Conservation (phyloP, 2,329 filamentous ascomycete genomes). For the Talaromyces sp. region DNA sequence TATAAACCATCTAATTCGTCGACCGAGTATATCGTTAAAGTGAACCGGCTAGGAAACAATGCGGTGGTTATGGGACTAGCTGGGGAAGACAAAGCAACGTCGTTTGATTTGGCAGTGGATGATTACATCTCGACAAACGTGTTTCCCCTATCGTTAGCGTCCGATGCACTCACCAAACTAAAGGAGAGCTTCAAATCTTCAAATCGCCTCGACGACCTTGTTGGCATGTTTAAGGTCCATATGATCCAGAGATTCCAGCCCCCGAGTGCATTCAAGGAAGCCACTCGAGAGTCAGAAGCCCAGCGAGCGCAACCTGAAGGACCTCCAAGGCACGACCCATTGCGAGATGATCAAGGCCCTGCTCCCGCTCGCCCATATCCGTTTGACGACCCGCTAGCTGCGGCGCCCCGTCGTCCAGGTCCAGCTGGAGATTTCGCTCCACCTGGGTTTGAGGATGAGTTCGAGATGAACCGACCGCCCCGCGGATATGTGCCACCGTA, state of each 20-base stretch:
- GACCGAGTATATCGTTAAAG: constrained; percentile 74
- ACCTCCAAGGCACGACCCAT: constrained; percentile 40
- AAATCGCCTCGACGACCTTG: constrained; percentile 62
- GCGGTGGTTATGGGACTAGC: constrained; percentile 77
- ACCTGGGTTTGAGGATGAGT: constrained; percentile 89
- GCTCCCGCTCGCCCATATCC: constrained; percentile 62
- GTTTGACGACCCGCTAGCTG: constrained; percentile 60
- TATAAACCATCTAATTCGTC: constrained; percentile 83
- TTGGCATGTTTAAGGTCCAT: constrained; percentile 65
- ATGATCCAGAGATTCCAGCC: constrained; percentile 74
- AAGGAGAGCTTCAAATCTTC: constrained; percentile 67
- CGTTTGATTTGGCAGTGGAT: constrained; percentile 66
- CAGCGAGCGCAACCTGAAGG: constrained; percentile 34
- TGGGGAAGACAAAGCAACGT: constrained; percentile 73
- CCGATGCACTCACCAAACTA: constrained; percentile 28
- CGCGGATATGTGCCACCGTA: constrained; percentile 40
- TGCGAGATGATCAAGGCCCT: constrained; percentile 49
- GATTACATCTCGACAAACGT: constrained; percentile 67
- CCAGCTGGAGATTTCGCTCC: constrained; percentile 73
- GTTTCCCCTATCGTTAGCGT: constrained; percentile 44
- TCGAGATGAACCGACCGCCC: constrained; percentile 68
- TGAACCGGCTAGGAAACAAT: constrained; percentile 75
- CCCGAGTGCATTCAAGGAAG: constrained; percentile 69
- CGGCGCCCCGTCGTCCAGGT: constrained; percentile 53
- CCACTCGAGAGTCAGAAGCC: constrained; percentile 58